Evolutionary conservation across 306 rosid genomes (phyloP).

Genomic region (Mucuna pruriens): DNA sequence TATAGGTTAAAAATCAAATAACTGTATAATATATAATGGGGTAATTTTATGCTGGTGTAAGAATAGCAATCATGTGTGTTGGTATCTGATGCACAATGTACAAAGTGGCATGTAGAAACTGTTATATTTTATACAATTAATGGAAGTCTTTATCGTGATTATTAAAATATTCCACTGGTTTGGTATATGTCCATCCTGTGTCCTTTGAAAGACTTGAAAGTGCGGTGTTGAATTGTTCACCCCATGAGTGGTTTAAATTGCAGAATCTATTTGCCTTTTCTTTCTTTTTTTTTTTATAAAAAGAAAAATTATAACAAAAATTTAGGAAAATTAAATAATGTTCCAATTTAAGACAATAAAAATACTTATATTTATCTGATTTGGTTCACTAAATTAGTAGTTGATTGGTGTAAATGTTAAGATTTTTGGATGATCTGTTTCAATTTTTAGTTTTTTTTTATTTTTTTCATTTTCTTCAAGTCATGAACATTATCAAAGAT

Average conservation of each 20-base stretch:
- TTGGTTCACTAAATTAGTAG: neutral
- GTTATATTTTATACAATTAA: conserved; percentile 33
- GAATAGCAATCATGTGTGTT: conserved; percentile 28
- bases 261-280: neutral
- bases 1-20: conserved; percentile 23
- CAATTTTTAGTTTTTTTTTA: no score
- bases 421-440: no score
- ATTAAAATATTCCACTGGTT: conserved; percentile 43
- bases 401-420: neutral
- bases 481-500: no score
- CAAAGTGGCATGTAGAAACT: conserved; percentile 40
- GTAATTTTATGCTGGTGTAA: conserved; percentile 7
- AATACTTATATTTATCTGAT: no score
- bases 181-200: conserved; percentile 41
- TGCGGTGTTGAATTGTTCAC: conserved; percentile 8
- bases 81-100: conserved; percentile 42
- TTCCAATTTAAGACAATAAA: no score
- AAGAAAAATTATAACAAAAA: no score
- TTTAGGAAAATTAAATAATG: no score
- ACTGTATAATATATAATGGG: conserved; percentile 29
- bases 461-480: neutral
- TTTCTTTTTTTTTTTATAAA: no score
- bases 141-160: conserved; percentile 37
- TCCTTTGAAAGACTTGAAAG: conserved; percentile 32
- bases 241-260: conserved; percentile 32